These are phyloP conservation scores for Talaromyces marneffei DNA, from an alignment of 2,329 filamentous ascomycete genomes.

Conservation along the genomic window DNA sequence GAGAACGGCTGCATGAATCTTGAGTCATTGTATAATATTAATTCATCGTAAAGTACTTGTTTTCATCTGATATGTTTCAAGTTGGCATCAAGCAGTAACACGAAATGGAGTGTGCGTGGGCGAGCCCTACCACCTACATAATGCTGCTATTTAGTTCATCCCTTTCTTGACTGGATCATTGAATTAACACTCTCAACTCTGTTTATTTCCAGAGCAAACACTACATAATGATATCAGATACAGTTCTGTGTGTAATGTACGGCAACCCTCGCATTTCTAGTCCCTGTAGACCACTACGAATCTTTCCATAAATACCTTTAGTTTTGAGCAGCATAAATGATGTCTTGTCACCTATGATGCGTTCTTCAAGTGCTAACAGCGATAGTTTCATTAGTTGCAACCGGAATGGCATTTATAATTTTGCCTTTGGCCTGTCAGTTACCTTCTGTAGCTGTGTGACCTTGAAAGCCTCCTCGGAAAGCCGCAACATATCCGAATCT, in stretches of 20 bases:
- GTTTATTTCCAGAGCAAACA: too few species aligned
- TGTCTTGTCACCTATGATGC: too few species aligned
- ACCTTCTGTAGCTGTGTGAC: slow-evolving; percentile 2
- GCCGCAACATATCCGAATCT: slow-evolving; percentile 16
- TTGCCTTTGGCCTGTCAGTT: neutral
- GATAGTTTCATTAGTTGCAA: too few species aligned
- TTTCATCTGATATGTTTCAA: neutral
- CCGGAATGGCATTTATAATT: neutral
- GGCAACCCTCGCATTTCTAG: neutral
- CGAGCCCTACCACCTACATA: too few species aligned
- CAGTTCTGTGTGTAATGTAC: neutral
- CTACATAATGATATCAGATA: neutral
- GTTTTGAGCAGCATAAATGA: too few species aligned
- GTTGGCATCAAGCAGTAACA: neutral
- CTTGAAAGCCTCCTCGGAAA: slow-evolving; percentile 13
- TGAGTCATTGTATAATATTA: neutral
- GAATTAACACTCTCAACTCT: neutral
- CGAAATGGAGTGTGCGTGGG: too few species aligned
- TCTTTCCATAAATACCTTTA: neutral
- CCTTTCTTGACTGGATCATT: neutral
- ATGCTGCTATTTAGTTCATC: too few species aligned
- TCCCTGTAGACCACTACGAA: neutral
- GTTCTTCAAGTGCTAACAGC: too few species aligned
- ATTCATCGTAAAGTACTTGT: neutral
- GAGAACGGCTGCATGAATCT: neutral